phyloP scores from a whole-genome alignment of 2,329 filamentous ascomycete species.

The Exserohilum turcica region DNA sequence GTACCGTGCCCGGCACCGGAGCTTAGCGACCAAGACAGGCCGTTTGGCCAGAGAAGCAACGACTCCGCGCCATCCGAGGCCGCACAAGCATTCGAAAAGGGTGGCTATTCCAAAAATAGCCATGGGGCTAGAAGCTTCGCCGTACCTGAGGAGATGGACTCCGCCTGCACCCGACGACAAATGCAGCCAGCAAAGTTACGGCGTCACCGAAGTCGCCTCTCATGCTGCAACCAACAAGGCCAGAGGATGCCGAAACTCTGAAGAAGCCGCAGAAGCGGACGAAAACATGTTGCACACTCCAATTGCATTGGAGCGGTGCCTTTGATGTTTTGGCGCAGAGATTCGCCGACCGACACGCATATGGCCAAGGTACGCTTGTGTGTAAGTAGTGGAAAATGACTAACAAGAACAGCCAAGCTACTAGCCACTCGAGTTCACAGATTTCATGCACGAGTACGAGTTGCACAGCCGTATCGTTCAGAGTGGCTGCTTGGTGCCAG shows the following conservation, averaged over 20 bases:
- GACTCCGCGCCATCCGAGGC: no score
- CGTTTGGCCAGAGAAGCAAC: neutral
- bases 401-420: neutral
- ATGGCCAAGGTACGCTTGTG: constrained; percentile 2
- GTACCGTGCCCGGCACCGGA: neutral
- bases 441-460: constrained; percentile 8
- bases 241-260: neutral
- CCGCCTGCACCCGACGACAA: neutral
- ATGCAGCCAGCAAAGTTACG: constrained; percentile 1
- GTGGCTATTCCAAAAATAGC: neutral
- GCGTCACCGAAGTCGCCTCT: neutral
- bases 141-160: no score
- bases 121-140: neutral
- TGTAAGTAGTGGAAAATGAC: neutral
- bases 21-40: neutral
- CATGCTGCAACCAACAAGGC: constrained; percentile 1
- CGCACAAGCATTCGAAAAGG: neutral
- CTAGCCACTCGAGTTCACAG: constrained; percentile 13
- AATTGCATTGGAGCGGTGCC: neutral
- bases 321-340: neutral
- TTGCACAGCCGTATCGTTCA: constrained; percentile 4
- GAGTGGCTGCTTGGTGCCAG: constrained; percentile 1
- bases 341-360: neutral
- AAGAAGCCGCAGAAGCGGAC: neutral
- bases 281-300: neutral